phyloP scores from a whole-genome alignment of 805 yeast genomes.

The Soucietia sequanensis region DNA sequence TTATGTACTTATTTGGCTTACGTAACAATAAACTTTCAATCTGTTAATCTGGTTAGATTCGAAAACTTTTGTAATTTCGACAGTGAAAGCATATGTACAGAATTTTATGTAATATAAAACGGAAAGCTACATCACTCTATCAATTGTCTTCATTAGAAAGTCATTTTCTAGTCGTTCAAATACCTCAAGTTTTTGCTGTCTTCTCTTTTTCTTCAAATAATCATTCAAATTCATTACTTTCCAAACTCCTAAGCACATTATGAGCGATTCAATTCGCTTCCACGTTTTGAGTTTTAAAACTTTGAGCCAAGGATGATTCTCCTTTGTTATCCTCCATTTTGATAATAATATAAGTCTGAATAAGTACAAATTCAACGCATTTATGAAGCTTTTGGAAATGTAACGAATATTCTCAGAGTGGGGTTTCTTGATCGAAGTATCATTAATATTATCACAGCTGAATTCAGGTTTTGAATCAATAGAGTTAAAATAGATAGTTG shows the following conservation, averaged over 20 bases:
- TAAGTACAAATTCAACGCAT: constrained; percentile 31
- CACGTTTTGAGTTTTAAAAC: constrained; percentile 24
- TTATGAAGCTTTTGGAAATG: constrained; percentile 23
- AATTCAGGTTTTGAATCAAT: constrained; percentile 18
- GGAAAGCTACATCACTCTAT: constrained; percentile 21
- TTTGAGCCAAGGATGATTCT: constrained; percentile 34
- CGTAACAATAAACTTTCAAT: no score
- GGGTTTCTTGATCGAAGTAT: not conserved
- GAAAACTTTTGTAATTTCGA: no score
- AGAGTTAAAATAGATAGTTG: constrained; percentile 22
- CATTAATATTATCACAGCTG: constrained; percentile 11
- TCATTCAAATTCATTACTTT: constrained; percentile 39
- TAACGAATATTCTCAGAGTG: constrained; percentile 12
- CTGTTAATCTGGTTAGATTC: not conserved
- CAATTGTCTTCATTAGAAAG: constrained; percentile 14
- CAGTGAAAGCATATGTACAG: no score
- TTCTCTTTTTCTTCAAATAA: constrained; percentile 19
- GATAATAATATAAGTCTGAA: constrained; percentile 33
- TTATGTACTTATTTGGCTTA: no score
- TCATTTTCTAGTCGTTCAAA: constrained; percentile 13
- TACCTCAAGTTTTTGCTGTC: constrained; percentile 7
- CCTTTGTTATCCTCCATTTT: constrained; percentile 42
- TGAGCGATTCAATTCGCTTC: constrained; percentile 29
- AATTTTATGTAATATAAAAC: no score
- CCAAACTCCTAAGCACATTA: constrained; percentile 36